These are phyloP conservation scores for Citrullus amarus DNA, from an alignment of 306 rosid species.

Conservation along the genomic window DNA sequence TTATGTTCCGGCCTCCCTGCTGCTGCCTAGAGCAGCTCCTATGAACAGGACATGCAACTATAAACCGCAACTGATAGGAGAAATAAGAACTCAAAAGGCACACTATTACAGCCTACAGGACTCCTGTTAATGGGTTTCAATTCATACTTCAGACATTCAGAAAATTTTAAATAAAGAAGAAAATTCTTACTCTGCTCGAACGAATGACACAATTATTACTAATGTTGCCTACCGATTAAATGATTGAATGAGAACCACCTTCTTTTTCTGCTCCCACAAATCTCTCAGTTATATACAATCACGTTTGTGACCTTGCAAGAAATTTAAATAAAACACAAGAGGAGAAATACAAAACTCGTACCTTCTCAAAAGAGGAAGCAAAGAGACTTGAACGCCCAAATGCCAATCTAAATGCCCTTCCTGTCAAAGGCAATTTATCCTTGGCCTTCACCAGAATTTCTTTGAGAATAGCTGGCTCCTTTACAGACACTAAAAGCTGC, in stretches of 20 bases:
- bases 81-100: not conserved
- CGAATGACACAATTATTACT: not conserved
- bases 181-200: too few species aligned
- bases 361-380: conserved; percentile 63
- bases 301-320: not conserved
- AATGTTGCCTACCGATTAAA: not conserved
- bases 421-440: conserved; percentile 59
- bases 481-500: conserved; percentile 68
- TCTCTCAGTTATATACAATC: not conserved
- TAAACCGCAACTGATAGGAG: not conserved
- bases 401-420: conserved; percentile 51
- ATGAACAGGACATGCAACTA: not conserved
- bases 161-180: not conserved
- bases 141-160: not conserved
- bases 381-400: conserved; percentile 68
- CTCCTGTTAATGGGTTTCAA: not conserved
- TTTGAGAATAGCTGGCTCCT: conserved; percentile 46
- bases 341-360: conserved; percentile 3
- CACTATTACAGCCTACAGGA: not conserved
- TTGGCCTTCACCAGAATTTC: conserved; percentile 64
- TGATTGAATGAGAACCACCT: not conserved
- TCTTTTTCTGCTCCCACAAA: conserved; percentile 1
- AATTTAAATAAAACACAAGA: not conserved
- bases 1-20: not conserved
- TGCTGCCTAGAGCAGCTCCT: conserved; percentile 2